These are phyloP conservation scores for Fusarium sulawesiense DNA, from an alignment of 2,329 filamentous ascomycete species.

Conservation along the genomic window DNA sequence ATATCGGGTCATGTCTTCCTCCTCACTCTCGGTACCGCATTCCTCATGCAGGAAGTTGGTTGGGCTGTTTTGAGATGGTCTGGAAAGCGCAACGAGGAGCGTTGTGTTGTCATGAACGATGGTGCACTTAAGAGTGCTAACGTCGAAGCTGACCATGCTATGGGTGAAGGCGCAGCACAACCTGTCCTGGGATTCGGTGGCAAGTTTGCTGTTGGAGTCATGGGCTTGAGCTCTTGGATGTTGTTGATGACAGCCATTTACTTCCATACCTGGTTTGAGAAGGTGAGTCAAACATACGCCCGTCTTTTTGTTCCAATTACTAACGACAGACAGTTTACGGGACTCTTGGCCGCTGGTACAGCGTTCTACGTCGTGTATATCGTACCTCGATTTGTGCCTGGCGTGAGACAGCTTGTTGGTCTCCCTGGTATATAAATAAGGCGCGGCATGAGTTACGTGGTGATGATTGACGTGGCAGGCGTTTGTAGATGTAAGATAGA, in stretches of 20 bases:
- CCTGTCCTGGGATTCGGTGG: constrained; percentile 58
- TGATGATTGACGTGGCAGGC: constrained; percentile 17
- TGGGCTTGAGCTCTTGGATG: constrained; percentile 90
- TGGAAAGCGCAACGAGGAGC: constrained; percentile 65
- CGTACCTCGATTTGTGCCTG: constrained; percentile 63
- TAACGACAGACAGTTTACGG: constrained; percentile 60
- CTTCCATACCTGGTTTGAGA: constrained; percentile 99
- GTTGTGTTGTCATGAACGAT: constrained; percentile 73
- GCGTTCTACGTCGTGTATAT: constrained; percentile 64
- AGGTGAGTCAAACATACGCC: constrained; percentile 66
- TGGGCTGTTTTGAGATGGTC: constrained; percentile 65
- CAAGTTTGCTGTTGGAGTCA: constrained; percentile 71
- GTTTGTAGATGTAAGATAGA: constrained; percentile 20
- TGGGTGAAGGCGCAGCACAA: constrained; percentile 41
- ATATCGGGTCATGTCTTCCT: constrained; percentile 96
- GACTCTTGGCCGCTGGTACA: constrained; percentile 60
- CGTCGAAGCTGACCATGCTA: constrained; percentile 55
- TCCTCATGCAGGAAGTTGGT: constrained; percentile 82
- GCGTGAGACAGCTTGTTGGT: constrained; percentile 58
- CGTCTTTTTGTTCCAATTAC: not conserved
- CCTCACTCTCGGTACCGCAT: constrained; percentile 83
- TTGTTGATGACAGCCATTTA: constrained; percentile 97
- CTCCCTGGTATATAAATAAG: constrained; percentile 61
- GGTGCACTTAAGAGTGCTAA: constrained; percentile 72
- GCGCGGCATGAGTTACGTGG: constrained; percentile 11